Conservation (phyloP, 495 filamentous ascomycete genomes). For the Xylaria sp. region DNA sequence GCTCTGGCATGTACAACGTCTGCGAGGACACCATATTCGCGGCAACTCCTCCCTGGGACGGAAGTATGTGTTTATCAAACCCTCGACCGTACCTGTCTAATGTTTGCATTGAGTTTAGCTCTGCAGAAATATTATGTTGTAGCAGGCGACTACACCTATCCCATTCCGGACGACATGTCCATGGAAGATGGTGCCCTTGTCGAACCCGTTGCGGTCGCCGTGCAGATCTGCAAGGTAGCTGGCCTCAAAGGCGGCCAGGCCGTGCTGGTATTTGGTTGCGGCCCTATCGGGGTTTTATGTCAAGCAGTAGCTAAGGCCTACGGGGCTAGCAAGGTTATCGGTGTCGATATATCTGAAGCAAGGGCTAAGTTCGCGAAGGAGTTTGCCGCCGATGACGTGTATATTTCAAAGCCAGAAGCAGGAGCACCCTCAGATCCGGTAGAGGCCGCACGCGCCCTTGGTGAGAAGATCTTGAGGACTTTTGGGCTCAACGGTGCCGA, state of each 20-base stretch:
- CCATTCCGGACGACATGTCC: slow-evolving; percentile 53
- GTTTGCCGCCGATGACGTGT: slow-evolving; percentile 54
- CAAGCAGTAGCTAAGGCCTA: slow-evolving; percentile 60
- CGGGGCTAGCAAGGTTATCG: slow-evolving; percentile 60
- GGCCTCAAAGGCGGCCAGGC: slow-evolving; percentile 54
- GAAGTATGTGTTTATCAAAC: slow-evolving; percentile 35
- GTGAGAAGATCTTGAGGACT: slow-evolving; percentile 49
- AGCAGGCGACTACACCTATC: slow-evolving; percentile 63
- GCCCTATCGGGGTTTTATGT: slow-evolving; percentile 63
- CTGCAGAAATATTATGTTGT: slow-evolving; percentile 62
- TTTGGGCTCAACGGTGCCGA: slow-evolving; percentile 60
- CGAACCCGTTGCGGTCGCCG: slow-evolving; percentile 62
- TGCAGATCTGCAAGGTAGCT: slow-evolving; percentile 60
- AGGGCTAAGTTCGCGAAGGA: slow-evolving; percentile 60
- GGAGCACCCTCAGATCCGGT: slow-evolving; percentile 30
- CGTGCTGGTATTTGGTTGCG: slow-evolving; percentile 63
- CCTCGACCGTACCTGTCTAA: not conserved
- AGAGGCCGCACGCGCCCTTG: slow-evolving; percentile 48
- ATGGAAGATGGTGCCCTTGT: slow-evolving; percentile 61
- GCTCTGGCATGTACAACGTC: slow-evolving; percentile 60
- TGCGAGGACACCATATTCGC: slow-evolving; percentile 61
- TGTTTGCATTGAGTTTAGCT: slow-evolving; percentile 25
- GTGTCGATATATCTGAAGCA: slow-evolving; percentile 60
- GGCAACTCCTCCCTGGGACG: slow-evolving; percentile 61
- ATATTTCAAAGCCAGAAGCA: slow-evolving; percentile 39